Percentiles rank a stretch among this genome's conserved stretches.
phyloP scores from a whole-genome alignment of 768 basidiomycete genomes.

The Amanita muscaria region DNA sequence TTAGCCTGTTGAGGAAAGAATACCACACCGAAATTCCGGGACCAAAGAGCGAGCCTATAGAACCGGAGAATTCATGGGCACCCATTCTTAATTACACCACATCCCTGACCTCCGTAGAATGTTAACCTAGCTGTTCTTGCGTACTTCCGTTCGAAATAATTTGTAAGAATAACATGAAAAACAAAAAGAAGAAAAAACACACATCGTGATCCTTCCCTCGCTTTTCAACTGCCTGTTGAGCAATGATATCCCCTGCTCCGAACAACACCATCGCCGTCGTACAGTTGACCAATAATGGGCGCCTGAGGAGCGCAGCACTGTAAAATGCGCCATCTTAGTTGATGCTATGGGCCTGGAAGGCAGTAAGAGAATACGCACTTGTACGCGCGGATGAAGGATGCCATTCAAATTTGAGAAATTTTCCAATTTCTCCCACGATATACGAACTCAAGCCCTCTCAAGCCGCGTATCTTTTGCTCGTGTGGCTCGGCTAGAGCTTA shows the following conservation, averaged over 20 bases:
- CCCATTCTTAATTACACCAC: neutral
- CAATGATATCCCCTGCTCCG: conserved; percentile 70
- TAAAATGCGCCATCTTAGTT: too few relatives aligned
- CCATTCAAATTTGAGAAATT: too few relatives aligned
- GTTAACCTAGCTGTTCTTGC: conserved; percentile 53
- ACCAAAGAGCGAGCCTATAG: conserved; percentile 61
- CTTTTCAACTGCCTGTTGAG: conserved; percentile 78
- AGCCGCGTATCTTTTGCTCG: too few relatives aligned
- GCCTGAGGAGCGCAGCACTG: too few relatives aligned
- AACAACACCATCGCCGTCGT: too few relatives aligned
- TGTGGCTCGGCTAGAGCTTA: too few relatives aligned
- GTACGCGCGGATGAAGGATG: too few relatives aligned
- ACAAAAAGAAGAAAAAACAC: conserved; percentile 18
- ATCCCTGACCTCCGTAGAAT: conserved; percentile 59
- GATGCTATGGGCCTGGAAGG: too few relatives aligned
- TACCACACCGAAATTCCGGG: conserved; percentile 83
- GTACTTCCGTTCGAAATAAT: conserved; percentile 28
- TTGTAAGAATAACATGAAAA: neutral
- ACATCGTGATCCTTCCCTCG: conserved; percentile 72
- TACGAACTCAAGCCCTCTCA: too few relatives aligned
- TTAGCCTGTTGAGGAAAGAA: conserved; percentile 57
- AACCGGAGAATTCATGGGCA: neutral
- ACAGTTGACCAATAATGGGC: too few relatives aligned
- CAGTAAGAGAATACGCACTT: too few relatives aligned
- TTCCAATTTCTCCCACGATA: too few relatives aligned